These are phyloP conservation scores for Penicillium digitatum DNA, from an alignment of 2,329 filamentous ascomycete genomes.

Conservation along the genomic window DNA sequence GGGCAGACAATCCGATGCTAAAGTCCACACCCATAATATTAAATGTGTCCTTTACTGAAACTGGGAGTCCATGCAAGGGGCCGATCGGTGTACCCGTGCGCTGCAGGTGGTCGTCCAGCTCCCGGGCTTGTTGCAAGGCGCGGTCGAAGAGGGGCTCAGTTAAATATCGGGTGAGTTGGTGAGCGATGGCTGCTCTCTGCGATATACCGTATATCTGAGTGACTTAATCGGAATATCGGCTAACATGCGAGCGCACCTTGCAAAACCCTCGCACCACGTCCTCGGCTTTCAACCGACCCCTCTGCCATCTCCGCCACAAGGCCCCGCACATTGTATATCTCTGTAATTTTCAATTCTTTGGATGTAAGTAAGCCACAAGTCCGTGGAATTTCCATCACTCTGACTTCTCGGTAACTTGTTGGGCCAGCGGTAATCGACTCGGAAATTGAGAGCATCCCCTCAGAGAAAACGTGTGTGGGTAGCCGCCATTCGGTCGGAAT, in stretches of 20 bases:
- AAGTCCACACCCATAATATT: conserved; percentile 50
- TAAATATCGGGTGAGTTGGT: conserved; percentile 47
- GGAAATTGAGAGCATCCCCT: conserved; percentile 34
- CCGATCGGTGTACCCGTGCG: conserved; percentile 47
- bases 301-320: conserved; percentile 36
- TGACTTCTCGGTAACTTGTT: conserved; percentile 31
- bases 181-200: conserved; percentile 38
- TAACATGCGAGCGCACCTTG: conserved; percentile 33
- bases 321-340: conserved; percentile 46
- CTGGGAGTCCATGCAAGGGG: conserved; percentile 60
- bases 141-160: conserved; percentile 53
- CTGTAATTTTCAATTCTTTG: conserved; percentile 54
- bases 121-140: conserved; percentile 47
- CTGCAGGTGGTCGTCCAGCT: conserved; percentile 46
- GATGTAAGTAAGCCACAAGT: conserved; percentile 51
- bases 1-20: conserved; percentile 56
- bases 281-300: conserved; percentile 36
- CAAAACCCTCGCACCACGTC: conserved; percentile 54
- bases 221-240: not conserved
- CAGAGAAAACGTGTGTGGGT: conserved; percentile 30
- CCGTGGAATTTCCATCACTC: conserved; percentile 50
- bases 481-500: conserved; percentile 43
- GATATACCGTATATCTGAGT: not conserved
- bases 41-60: conserved; percentile 52
- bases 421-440: conserved; percentile 35